phyloP scores from a whole-genome alignment of 108 stramenopile genomes.

The Thalassiosira profunda region DNA sequence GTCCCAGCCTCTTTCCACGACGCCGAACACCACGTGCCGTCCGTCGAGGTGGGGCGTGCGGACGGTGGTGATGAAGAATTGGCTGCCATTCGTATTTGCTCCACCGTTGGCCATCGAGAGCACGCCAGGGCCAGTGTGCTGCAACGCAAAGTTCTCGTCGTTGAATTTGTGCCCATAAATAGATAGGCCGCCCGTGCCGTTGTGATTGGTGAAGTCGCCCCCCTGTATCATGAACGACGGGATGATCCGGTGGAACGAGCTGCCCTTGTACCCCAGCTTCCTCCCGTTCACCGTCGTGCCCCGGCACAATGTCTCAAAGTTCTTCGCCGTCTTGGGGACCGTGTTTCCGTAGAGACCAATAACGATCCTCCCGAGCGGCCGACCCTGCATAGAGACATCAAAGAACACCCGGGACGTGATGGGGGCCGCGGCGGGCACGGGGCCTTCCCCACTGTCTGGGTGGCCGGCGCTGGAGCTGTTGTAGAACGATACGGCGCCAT shows the following conservation, averaged over 20 bases:
- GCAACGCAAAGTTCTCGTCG: constrained; percentile 92
- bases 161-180: constrained; percentile 96
- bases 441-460: constrained; percentile 1
- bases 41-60: constrained; percentile 94
- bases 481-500: constrained; percentile 37
- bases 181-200: constrained; percentile 88
- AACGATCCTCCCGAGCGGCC: constrained; percentile 87
- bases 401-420: constrained; percentile 62
- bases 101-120: constrained; percentile 73
- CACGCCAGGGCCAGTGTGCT: constrained; percentile 84
- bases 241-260: constrained; percentile 95
- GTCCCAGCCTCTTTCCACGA: constrained; percentile 75
- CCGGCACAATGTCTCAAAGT: constrained; percentile 85
- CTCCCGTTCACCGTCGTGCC: constrained; percentile 69
- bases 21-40: constrained; percentile 84
- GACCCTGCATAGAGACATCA: constrained; percentile 87
- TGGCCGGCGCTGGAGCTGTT: constrained; percentile 5
- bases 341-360: constrained; percentile 92
- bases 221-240: constrained; percentile 97
- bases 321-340: constrained; percentile 90
- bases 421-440: constrained; percentile 22
- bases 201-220: constrained; percentile 98
- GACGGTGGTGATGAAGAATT: constrained; percentile 86
- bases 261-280: constrained; percentile 80
- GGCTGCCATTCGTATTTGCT: constrained; percentile 47